Conservation (phyloP, 106 monocot genomes). For the Platanthera zijinensis region DNA sequence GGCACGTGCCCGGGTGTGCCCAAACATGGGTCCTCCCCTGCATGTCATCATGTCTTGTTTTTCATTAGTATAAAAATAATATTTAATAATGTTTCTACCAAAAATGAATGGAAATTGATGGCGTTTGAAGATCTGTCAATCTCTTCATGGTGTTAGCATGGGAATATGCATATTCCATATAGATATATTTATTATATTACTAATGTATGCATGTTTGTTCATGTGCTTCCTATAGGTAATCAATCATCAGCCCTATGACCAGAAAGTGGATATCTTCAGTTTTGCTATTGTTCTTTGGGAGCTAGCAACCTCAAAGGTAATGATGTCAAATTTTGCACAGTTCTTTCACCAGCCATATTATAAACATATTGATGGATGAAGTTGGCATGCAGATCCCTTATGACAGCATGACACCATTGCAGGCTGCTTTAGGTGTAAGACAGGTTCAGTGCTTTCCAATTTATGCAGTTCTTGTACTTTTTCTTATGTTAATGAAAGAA, state of each 20-base stretch:
- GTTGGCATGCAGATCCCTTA: conserved; percentile 49
- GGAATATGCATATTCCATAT: no score
- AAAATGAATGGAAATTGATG: no score
- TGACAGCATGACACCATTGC: conserved; percentile 55
- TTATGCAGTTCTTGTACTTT: not conserved
- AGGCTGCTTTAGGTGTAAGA: conserved; percentile 70
- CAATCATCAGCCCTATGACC: conserved; percentile 82
- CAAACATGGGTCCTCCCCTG: no score
- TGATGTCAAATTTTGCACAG: not conserved
- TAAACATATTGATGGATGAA: not conserved
- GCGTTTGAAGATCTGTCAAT: no score
- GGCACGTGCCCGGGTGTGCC: no score
- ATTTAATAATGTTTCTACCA: no score
- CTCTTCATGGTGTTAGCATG: no score
- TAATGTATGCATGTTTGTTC: not conserved
- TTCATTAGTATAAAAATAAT: no score
- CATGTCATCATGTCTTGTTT: no score
- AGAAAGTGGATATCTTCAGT: conserved; percentile 90
- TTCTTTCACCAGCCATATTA: not conserved
- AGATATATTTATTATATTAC: no score
- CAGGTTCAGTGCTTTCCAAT: conserved; percentile 23
- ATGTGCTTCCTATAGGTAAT: conserved; percentile 32
- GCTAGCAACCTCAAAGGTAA: conserved; percentile 85
- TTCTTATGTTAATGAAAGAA: not conserved
- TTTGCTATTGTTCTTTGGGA: conserved; percentile 97